Base-by-base conservation (phyloP, 1,139 yeast genomes). In the Meyerozyma guilliermondii region DNA sequence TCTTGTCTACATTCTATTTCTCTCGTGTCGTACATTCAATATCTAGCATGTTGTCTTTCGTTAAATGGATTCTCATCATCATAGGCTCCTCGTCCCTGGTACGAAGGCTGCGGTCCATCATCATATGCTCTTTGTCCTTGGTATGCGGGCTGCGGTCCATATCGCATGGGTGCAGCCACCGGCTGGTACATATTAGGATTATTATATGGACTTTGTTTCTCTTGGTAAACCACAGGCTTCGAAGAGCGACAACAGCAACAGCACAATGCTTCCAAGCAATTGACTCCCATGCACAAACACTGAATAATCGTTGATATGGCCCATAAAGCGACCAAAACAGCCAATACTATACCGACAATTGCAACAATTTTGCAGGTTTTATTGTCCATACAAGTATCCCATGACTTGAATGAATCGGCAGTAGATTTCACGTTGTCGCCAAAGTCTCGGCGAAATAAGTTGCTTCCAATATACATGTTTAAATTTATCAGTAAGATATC, bases 321-420 rank as follows among this genome's bases (percentile, higher is more conserved):
- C 81, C 81, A 77, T 6, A 76, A 49, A 2, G 57, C 54, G 10
- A 76, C 43, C 38, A 77, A 58, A 7, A 59, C 68, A 0, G 81
- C 92, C 10, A 87, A 54, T 0, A 72, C 79, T 2, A 86, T 83
- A 5, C 85, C 81, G n/a, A 85, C 84, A 39, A 87, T 86, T 8
- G 87, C 91, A 16, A 83, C 77, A 48, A 85, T 77, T 58, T 86
- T 86, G 63, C 96, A 87, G 33, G 81, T 71, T 33, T 66, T 78
- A 59, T 85, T 83, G 54, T 75, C 81, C 94, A 85, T 85, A 63
- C 96, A 87, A 3, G 86, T 77, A 56, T 83, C 79, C 94, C 95
- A 87, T 38, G 63, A 55, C 53, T 68, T 77, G 66, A 84, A 83
- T 2, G 87, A 68, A 17, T 74, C 56, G 7, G 81, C 83, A 0